Conservation (phyloP, 1,139 yeast genomes). For the Suzukiozyma palmioleophila region DNA sequence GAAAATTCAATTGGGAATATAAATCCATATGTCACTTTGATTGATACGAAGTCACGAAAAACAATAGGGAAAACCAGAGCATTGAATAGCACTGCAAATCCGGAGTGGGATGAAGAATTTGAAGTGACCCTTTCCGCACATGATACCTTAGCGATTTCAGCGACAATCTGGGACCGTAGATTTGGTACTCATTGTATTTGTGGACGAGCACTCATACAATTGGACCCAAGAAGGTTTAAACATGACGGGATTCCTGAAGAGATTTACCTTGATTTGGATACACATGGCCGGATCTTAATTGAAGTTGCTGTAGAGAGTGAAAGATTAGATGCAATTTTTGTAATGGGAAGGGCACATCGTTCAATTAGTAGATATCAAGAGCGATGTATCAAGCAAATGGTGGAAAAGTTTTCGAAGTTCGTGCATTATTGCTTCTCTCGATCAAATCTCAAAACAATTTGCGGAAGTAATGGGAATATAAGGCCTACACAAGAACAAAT, state of each 20-base stretch:
- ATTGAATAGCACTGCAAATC: conserved; percentile 57
- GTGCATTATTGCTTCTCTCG: conserved; percentile 40
- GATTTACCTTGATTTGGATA: conserved; percentile 55
- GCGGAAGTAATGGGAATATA: conserved; percentile 45
- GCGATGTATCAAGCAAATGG: conserved; percentile 61
- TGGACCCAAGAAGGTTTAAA: conserved; percentile 62
- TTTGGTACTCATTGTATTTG: conserved; percentile 59
- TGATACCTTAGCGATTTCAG: conserved; percentile 42
- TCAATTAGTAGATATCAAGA: conserved; percentile 58
- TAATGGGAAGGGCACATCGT: conserved; percentile 73
- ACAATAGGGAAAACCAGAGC: conserved; percentile 72
- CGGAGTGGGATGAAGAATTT: conserved; percentile 88
- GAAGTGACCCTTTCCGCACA: conserved; percentile 51
- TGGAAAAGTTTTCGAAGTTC: conserved; percentile 51
- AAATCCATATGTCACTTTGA: conserved; percentile 65
- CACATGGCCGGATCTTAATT: conserved; percentile 61
- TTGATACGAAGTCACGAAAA: conserved; percentile 53
- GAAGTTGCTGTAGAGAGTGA: conserved; percentile 78
- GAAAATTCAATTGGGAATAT: conserved; percentile 30
- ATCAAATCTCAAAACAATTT: conserved; percentile 45
- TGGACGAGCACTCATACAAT: conserved; percentile 60
- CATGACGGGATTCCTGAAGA: conserved; percentile 70
- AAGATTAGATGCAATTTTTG: conserved; percentile 70
- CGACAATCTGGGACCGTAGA: conserved; percentile 73
- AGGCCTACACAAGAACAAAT: conserved; percentile 50